These are phyloP conservation scores for Mycena vitilis DNA, from an alignment of 768 basidiomycete species.

Conservation along the genomic window DNA sequence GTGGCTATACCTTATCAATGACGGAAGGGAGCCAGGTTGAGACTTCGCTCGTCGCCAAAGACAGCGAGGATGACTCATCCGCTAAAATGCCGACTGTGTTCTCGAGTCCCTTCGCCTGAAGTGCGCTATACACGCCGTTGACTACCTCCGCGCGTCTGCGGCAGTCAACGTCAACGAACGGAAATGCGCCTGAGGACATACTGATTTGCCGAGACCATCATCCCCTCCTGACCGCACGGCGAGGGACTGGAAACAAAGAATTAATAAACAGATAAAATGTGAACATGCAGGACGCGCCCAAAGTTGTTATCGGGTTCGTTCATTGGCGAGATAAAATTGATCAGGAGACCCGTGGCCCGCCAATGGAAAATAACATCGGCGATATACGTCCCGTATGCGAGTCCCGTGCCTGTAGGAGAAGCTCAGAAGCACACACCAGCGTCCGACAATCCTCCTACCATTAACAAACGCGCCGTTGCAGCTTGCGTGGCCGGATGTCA, in stretches of 20 bases:
- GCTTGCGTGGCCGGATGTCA: constrained; percentile 40
- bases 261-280: not conserved
- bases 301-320: constrained; percentile 56
- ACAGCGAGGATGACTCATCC: constrained; percentile 53
- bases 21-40: constrained; percentile 50
- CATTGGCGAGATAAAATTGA: constrained; percentile 57
- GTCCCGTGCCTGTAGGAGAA: not conserved
- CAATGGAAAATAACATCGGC: constrained; percentile 56
- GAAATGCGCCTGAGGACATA: constrained; percentile 29
- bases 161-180: not conserved
- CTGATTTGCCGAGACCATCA: constrained; percentile 55
- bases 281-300: constrained; percentile 17
- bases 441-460: not conserved
- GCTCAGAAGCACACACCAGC: not conserved
- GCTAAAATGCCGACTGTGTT: constrained; percentile 52
- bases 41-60: constrained; percentile 46
- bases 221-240: constrained; percentile 59
- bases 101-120: constrained; percentile 43
- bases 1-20: constrained; percentile 38
- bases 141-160: constrained; percentile 54
- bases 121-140: constrained; percentile 49
- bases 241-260: constrained; percentile 38
- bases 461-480: not conserved
- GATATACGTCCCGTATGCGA: constrained; percentile 53
- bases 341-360: constrained; percentile 48